Evolutionary conservation across 2,329 filamentous ascomycete species (phyloP).

Genomic region (Alternaria hordeiaustralica): DNA sequence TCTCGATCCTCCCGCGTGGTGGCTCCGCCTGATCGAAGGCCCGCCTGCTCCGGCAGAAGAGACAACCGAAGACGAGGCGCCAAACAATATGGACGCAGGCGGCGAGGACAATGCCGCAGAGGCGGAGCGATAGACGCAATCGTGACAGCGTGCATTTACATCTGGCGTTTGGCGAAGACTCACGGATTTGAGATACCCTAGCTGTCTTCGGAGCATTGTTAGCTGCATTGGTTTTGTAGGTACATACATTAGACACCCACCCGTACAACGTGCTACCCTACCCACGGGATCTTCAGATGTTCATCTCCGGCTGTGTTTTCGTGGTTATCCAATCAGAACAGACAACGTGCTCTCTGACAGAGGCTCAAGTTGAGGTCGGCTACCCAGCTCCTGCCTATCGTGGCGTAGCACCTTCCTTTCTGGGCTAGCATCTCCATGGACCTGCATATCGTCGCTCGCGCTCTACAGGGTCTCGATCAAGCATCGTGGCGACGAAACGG

Average conservation of each 20-base stretch:
- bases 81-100: neutral
- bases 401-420: slow-evolving; percentile 31
- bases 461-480: slow-evolving; percentile 11
- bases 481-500: slow-evolving; percentile 33
- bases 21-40: slow-evolving; percentile 80
- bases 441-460: slow-evolving; percentile 20
- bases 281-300: neutral
- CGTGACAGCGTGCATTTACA: neutral
- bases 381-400: slow-evolving; percentile 4
- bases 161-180: slow-evolving; percentile 30
- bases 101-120: slow-evolving; percentile 16
- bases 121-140: slow-evolving; percentile 18
- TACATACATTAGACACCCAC: neutral
- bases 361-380: neutral
- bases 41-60: slow-evolving; percentile 32
- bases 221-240: neutral
- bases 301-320: slow-evolving; percentile 1
- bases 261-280: neutral
- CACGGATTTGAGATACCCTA: slow-evolving; percentile 37
- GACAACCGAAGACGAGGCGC: slow-evolving; percentile 15
- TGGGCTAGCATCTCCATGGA: slow-evolving; percentile 30
- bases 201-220: slow-evolving; percentile 7
- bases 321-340: slow-evolving; percentile 1
- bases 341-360: slow-evolving; percentile 3
- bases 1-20: slow-evolving; percentile 88